Evolutionary conservation across 371 early-diverging fungal species (phyloP).

Genomic region (Rhizopus sp.): DNA sequence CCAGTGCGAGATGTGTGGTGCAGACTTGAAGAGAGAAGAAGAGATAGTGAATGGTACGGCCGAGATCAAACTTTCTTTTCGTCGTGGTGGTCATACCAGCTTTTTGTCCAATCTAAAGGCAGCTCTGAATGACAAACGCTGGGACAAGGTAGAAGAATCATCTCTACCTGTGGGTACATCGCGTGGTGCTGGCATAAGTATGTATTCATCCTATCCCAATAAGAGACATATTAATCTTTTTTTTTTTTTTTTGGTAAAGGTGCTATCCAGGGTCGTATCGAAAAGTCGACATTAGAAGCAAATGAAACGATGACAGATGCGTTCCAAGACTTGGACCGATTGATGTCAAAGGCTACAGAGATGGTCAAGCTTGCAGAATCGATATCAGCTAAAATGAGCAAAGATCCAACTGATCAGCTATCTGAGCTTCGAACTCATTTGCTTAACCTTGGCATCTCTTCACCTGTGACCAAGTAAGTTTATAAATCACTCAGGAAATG

Average conservation of each 20-base stretch:
- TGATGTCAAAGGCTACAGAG: conserved; percentile 85
- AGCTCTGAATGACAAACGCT: conserved; percentile 60
- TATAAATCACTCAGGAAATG: neutral
- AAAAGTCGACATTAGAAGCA: conserved; percentile 61
- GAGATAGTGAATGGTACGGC: neutral
- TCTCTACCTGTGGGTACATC: conserved; percentile 6
- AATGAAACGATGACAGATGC: conserved; percentile 76
- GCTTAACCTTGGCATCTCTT: conserved; percentile 81
- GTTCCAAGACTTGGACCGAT: conserved; percentile 81
- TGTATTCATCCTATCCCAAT: conserved; percentile 7
- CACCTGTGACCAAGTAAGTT: conserved; percentile 82
- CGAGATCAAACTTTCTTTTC: conserved; percentile 73
- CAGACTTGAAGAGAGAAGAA: conserved; percentile 45
- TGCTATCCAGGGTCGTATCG: conserved; percentile 74
- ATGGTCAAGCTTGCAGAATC: conserved; percentile 85
- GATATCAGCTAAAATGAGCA: conserved; percentile 66
- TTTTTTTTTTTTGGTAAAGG: conserved; percentile 37
- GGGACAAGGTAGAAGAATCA: conserved; percentile 54
- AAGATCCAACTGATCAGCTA: conserved; percentile 50
- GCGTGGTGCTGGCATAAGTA: conserved; percentile 51
- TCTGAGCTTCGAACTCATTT: conserved; percentile 74
- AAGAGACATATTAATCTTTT: neutral
- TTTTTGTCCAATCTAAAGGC: conserved; percentile 64
- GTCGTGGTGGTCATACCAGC: conserved; percentile 65
- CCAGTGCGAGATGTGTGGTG: conserved; percentile 80